phyloP scores from a whole-genome alignment of 805 yeast species.

The Suhomyces pyralidae region DNA sequence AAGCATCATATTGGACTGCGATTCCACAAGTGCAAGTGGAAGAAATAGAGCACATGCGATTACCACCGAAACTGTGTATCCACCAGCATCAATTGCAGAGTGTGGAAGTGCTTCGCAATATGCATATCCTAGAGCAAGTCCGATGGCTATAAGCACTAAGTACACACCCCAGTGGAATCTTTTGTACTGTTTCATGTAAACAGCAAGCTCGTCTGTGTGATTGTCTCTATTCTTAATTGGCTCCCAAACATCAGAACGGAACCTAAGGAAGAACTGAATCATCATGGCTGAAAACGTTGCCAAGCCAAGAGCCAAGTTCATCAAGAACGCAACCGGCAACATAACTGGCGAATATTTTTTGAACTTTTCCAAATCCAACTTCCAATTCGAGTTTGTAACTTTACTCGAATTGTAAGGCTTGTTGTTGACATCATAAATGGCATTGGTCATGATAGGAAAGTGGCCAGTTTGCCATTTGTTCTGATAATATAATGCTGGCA shows the following conservation, averaged over 20 bases:
- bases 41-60: neutral
- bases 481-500: conserved; percentile 16
- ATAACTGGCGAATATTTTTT: neutral
- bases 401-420: neutral
- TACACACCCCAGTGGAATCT: neutral
- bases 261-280: neutral
- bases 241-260: neutral
- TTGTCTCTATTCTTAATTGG: neutral
- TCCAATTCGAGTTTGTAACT: neutral
- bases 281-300: neutral
- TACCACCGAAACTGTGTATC: neutral
- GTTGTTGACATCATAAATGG: neutral
- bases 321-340: neutral
- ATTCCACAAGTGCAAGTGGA: neutral
- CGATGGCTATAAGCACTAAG: neutral
- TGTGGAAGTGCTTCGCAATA: neutral
- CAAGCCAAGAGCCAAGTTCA: neutral
- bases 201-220: neutral
- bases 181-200: neutral
- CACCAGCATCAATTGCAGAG: neutral
- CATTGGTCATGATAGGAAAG: neutral
- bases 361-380: neutral
- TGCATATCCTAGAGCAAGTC: neutral
- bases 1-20: neutral
- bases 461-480: conserved; percentile 17